A percentile compares a stretch with the other conserved stretches of the same genome.
These are phyloP conservation scores for Geotrichum cucujoidarum DNA, from an alignment of 1,139 yeast species.

Conservation along the genomic window DNA sequence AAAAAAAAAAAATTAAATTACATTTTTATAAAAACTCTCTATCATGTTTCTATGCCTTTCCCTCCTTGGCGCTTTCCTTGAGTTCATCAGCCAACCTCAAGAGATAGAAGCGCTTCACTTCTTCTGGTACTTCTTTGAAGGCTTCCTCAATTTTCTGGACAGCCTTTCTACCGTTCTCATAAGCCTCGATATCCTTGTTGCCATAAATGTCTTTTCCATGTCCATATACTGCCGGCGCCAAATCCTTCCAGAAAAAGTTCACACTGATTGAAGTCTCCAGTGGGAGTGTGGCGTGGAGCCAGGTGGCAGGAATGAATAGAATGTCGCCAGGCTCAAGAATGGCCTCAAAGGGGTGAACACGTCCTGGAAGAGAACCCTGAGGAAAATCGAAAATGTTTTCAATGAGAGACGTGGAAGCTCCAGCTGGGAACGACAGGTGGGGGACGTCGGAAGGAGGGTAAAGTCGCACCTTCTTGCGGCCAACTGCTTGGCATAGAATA, in stretches of 20 bases:
- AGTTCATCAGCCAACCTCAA: slow-evolving; percentile 31
- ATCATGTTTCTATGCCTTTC: neutral
- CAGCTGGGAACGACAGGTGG: slow-evolving; percentile 33
- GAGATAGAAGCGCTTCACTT: slow-evolving; percentile 31
- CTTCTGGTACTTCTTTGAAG: slow-evolving; percentile 30
- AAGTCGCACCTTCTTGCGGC: slow-evolving; percentile 34
- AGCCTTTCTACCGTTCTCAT: slow-evolving; percentile 33
- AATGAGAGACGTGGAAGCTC: slow-evolving; percentile 36
- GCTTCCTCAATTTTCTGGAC: slow-evolving; percentile 26
- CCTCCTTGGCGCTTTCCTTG: slow-evolving; percentile 17
- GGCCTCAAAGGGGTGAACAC: slow-evolving; percentile 32
- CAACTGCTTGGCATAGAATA: slow-evolving; percentile 37
- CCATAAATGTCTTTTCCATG: slow-evolving; percentile 38
- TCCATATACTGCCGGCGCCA: slow-evolving; percentile 29
- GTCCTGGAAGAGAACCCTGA: slow-evolving; percentile 21
- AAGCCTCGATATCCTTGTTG: slow-evolving; percentile 35
- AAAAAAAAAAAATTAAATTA: no score
- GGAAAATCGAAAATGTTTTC: slow-evolving; percentile 32
- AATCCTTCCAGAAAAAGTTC: slow-evolving; percentile 38
- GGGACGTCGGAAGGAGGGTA: slow-evolving; percentile 37
- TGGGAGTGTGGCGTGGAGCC: slow-evolving; percentile 40
- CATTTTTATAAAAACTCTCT: neutral
- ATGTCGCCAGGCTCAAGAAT: slow-evolving; percentile 39
- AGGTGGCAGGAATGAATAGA: slow-evolving; percentile 37
- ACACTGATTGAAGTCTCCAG: slow-evolving; percentile 34